Evolutionary conservation across 2,329 filamentous ascomycete species (phyloP), one percentile per base, ranked within the genome.

Genomic region (Calonectria honghensis): DNA sequence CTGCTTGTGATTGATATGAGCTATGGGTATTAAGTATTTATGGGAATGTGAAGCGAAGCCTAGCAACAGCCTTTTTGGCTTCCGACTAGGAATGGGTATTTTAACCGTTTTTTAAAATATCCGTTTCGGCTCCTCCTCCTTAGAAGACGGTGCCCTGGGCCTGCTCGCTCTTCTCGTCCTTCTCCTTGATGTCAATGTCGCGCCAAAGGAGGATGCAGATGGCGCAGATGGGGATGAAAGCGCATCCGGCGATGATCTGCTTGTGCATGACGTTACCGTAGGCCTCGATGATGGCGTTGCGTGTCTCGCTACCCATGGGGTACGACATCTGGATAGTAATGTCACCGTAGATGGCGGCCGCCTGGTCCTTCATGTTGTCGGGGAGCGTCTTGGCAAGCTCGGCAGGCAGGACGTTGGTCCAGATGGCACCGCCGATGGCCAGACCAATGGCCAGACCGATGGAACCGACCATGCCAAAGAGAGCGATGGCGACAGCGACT

Each of bases 401-500:
- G 14, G 70, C 76, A 6, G 87, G 87, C 57, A 91, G 84, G 24
- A 88, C 83, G 79, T 89, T 89, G 11, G 89, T 91, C 91, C 92
- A 93, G 72, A 94, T 88, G 11, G 90, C 90, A 2, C 90, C 91
- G 1, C 91, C 90, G 73, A 93, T 88, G 41, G 91, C 90, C 11
- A 87, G 85, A 13, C 91, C 91, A 5, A 92, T 87, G 3, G 90
- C 88, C 31, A 89, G 88, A 66, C 91, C 91, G 77, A 93, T 88
- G 67, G 89, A 89, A 74, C 91, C 90, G 37, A 91, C 90, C 11
- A 93, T 87, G 24, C 90, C 85, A 78, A 90, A 89, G 73, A 93
- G 85, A 2, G 90, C 90, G 3, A 91, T 87, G 6, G 87, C 89
- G 3, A 89, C 87, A 18, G 91, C 90, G 20, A 92, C 86, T 77